Evolutionary conservation across 2,329 filamentous ascomycete species (phyloP).

Genomic region (Keithomyces neogunnii): DNA sequence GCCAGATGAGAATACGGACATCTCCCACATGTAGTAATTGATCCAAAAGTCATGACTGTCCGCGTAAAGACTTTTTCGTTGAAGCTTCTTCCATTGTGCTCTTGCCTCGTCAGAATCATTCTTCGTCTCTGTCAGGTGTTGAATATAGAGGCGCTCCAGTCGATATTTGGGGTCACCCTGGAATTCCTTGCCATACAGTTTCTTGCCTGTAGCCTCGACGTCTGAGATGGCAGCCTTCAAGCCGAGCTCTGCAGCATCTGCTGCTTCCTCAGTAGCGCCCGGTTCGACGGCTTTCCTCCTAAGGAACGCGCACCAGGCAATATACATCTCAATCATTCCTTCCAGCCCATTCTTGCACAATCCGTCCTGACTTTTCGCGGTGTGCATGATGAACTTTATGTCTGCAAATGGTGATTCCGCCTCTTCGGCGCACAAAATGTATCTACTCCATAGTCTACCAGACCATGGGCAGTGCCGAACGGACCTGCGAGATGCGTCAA

Average conservation of each 20-base stretch:
- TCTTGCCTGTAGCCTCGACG: conserved; percentile 69
- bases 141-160: conserved; percentile 84
- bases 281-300: conserved; percentile 74
- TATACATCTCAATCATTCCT: conserved; percentile 82
- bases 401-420: conserved; percentile 67
- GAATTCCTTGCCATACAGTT: conserved; percentile 65
- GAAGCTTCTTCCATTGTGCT: conserved; percentile 65
- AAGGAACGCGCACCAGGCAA: conserved; percentile 90
- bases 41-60: conserved; percentile 92
- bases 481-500: conserved; percentile 70
- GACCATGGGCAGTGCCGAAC: conserved; percentile 92
- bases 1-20: conserved; percentile 51
- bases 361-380: conserved; percentile 76
- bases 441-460: conserved; percentile 81
- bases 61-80: conserved; percentile 52
- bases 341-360: conserved; percentile 81
- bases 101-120: conserved; percentile 70
- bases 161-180: conserved; percentile 84
- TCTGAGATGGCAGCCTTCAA: conserved; percentile 80
- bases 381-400: conserved; percentile 85
- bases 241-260: conserved; percentile 84
- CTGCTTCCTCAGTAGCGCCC: conserved; percentile 68
- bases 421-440: conserved; percentile 76
- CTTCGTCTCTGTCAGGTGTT: conserved; percentile 81
- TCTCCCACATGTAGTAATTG: conserved; percentile 86